Percentiles rank a stretch among this genome's conserved stretches.
phyloP scores from a whole-genome alignment of 2,329 filamentous ascomycete genomes.

The Apiospora malaysiana region DNA sequence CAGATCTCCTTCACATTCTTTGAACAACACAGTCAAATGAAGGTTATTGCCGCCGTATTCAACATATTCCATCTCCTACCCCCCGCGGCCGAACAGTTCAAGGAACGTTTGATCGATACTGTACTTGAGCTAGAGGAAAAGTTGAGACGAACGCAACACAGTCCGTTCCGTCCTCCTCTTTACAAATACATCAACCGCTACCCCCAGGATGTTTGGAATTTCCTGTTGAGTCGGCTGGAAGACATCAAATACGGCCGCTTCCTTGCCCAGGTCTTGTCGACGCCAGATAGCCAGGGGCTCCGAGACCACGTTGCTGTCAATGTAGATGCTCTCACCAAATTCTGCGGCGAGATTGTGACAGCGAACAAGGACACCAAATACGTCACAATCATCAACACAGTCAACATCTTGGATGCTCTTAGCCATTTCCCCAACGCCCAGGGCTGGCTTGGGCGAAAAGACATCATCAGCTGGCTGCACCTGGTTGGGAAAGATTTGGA shows the following conservation, averaged over 20 bases:
- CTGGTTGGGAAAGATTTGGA: conserved; percentile 80
- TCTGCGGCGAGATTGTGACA: conserved; percentile 66
- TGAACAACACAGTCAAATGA: conserved; percentile 91
- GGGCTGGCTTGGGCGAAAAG: conserved; percentile 74
- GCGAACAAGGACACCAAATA: conserved; percentile 73
- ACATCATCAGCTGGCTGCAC: conserved; percentile 65
- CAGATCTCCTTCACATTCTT: conserved; percentile 94
- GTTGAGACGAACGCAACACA: conserved; percentile 84
- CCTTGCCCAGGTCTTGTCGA: conserved; percentile 82
- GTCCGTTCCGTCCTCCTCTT: conserved; percentile 87
- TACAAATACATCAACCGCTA: conserved; percentile 95
- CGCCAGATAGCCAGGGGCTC: conserved; percentile 75
- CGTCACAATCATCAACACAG: conserved; percentile 80
- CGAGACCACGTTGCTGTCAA: conserved; percentile 77
- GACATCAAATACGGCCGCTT: conserved; percentile 90
- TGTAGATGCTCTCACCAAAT: conserved; percentile 72
- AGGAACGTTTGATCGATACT: conserved; percentile 86
- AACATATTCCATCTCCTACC: conserved; percentile 98
- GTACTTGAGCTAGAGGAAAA: conserved; percentile 89
- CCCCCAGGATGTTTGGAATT: conserved; percentile 82
- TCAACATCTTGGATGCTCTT: conserved; percentile 84
- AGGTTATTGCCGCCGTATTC: conserved; percentile 91
- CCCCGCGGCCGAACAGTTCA: conserved; percentile 86
- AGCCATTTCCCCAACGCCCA: conserved; percentile 68
- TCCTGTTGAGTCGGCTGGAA: conserved; percentile 79